Base-by-base conservation (phyloP, 2,329 filamentous ascomycete genomes). In the Alternaria viburni region DNA sequence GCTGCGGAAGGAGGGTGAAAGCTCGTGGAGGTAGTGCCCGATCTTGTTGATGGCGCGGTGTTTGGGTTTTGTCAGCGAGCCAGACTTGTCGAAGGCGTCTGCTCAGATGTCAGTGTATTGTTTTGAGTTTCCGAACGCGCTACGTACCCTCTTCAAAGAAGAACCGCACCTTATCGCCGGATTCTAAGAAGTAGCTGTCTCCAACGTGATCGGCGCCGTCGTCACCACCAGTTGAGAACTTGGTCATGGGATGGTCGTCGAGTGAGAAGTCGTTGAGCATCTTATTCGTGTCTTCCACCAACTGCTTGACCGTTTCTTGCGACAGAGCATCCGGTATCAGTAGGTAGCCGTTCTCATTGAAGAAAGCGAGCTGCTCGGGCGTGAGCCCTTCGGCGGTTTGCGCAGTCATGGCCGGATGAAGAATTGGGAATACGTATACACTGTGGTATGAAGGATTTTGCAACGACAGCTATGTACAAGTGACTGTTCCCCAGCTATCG, bases 111-210 rank as follows among this genome's bases (percentile, higher is more conserved):
- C 36, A 61, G 60, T 28, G 55, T 23, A 26, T 32, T 13, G 11
- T 6, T 12, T 41, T 54, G 32, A 21, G 43, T 23, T 26, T 17
- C 5, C 10, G 15, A 43, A 12, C 36, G 26, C 21, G 26, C 12
- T 15, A 54, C 51, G 52, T 74, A 84, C 84, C 84, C 81, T 96
- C 93, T 81, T 98, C 95, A 81, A 98, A 96, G 86, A 98, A 98
- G 86, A 96, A 98, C 63, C 93, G 91, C 65, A 98, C 85, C 82
- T 97, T 95, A 84, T 98, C 92, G 65, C 93, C 93, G 4, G 91
- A 96, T 1, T 85, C 86, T 3, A 98, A 88, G 83, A 99, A 98
- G 86, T 99, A 99, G 77, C 91, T 89, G 83, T 98, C 96, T 66
- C 95, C 94, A 11, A 97, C 92, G 81, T 98, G 95, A n/a, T 90